Evolutionary conservation across 2,329 filamentous ascomycete genomes (phyloP), one percentile per base, ranked within the genome.

Genomic region (Curvularia eragrostidis): DNA sequence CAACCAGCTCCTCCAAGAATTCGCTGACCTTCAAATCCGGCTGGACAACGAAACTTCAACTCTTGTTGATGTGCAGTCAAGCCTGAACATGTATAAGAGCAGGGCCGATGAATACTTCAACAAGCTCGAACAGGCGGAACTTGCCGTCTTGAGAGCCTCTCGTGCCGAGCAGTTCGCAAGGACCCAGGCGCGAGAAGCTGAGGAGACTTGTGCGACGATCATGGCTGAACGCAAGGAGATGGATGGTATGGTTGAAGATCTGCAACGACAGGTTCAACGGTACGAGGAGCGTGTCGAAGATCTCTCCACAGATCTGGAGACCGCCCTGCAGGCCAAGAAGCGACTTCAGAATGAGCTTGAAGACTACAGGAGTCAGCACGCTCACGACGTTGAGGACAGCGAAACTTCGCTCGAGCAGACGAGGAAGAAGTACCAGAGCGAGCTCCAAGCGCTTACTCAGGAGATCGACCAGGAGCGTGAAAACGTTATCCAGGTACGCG

Each of bases 401-500:
- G 94, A 98, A 77, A 89, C 89, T 9, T 95, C 91, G 66, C 91
- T 97, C 86, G 95, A 99, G 79, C 94, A 98, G 78, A 97, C 94
- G 42, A 87, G 94, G 71, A 95, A 94, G 83, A 99, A 98, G 82
- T 99, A 98, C 75, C 95, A 98, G 75, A 86, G 89, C 41, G 94
- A 99, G 76, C 92, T 97, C 74, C 90, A 91, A 15, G 90, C 90
- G 3, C 82, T 98, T 48, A 95, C 91, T 51, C 93, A 93, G 69
- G 95, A 99, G 78, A 87, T 99, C 24, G 94, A 98, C 74, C 85
- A 96, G 60, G 93, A 96, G 67, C 90, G 95, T 34, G 93, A 98
- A 75, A 94, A 96, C 83, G 83, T 90, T 82, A 79, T 97, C 81
- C 84, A 94, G 84, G 85, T 92, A 23, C 83, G 95, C 67, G 87